These are phyloP conservation scores for Galerina sulciceps DNA, from an alignment of 768 basidiomycete species.

Conservation along the genomic window DNA sequence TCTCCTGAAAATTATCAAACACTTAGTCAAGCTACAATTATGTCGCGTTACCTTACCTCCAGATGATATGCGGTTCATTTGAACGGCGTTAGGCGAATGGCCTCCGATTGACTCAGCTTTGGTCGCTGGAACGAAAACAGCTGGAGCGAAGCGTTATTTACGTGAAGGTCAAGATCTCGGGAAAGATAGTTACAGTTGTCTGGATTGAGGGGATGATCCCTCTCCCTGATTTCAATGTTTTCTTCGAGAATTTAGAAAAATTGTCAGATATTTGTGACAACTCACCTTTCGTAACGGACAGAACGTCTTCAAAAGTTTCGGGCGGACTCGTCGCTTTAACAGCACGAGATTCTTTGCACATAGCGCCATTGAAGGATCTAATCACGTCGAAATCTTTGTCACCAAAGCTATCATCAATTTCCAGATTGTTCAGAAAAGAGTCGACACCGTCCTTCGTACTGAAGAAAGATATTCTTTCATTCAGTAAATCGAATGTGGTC, in stretches of 20 bases:
- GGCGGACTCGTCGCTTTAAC: neutral
- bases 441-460: constrained; percentile 32
- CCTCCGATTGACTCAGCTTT: neutral
- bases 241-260: neutral
- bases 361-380: neutral
- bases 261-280: neutral
- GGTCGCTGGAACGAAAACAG: neutral
- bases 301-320: neutral
- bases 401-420: constrained; percentile 47
- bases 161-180: neutral
- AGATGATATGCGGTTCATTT: neutral
- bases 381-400: constrained; percentile 22
- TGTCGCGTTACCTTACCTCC: neutral
- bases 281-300: neutral
- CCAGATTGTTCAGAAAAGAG: constrained; percentile 37
- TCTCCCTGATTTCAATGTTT: neutral
- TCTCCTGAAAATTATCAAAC: neutral
- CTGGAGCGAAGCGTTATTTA: neutral
- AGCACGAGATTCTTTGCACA: neutral
- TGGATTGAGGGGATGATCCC: neutral
- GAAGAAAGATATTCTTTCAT: constrained; percentile 56
- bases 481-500: constrained; percentile 54
- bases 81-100: neutral
- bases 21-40: neutral
- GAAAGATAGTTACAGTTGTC: neutral